Evolutionary conservation across 306 rosid genomes (phyloP).

Genomic region (Cucurbita pepo): DNA sequence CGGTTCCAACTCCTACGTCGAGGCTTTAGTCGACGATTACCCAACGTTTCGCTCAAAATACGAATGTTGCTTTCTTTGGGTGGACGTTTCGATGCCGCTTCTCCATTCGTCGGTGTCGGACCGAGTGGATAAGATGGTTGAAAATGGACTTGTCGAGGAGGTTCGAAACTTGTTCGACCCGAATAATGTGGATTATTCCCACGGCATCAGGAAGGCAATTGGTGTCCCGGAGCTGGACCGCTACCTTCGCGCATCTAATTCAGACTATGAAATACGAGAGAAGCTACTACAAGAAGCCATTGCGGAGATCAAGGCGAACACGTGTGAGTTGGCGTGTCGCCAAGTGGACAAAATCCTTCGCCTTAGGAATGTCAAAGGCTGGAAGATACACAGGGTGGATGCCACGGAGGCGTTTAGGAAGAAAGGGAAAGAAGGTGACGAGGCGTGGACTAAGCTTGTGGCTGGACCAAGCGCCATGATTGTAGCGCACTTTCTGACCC

Average conservation of each 20-base stretch:
- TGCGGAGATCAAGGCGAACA: slow-evolving; percentile 16
- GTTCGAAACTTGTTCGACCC: slow-evolving; percentile 27
- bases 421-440: too few species aligned
- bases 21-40: slow-evolving; percentile 41
- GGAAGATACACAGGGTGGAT: too few species aligned
- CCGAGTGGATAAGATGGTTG: slow-evolving; percentile 52
- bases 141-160: slow-evolving; percentile 47
- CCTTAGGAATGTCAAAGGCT: too few species aligned
- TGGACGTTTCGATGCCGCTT: slow-evolving; percentile 34
- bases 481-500: too few species aligned
- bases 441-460: too few species aligned
- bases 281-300: slow-evolving; percentile 22
- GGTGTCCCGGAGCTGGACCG: slow-evolving; percentile 65
- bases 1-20: slow-evolving; percentile 70
- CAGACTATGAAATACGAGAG: too few species aligned
- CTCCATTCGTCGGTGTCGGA: slow-evolving; percentile 29
- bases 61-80: slow-evolving; percentile 59
- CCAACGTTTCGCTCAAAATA: slow-evolving; percentile 30
- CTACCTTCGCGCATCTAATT: slow-evolving; percentile 13
- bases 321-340: too few species aligned
- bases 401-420: too few species aligned
- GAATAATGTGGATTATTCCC: slow-evolving; percentile 18
- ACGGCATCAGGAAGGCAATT: slow-evolving; percentile 54
- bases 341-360: too few species aligned
- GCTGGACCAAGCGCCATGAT: too few species aligned